These are phyloP conservation scores for Tetrahymena thermophila DNA, from an alignment of 73 alveolate species.

Conservation along the genomic window DNA sequence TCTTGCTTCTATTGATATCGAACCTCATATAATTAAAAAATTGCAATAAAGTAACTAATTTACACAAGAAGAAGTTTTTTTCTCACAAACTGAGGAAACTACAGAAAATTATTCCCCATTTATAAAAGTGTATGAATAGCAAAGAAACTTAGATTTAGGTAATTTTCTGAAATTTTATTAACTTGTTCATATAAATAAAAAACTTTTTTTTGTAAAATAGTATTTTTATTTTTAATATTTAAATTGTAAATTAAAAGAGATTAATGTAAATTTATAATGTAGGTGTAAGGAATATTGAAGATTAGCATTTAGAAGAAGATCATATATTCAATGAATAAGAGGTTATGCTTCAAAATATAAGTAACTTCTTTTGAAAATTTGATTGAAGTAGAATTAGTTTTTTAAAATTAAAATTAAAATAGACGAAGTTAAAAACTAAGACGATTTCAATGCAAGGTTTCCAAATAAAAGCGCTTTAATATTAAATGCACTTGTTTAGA, in stretches of 20 bases:
- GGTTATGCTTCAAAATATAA: not conserved
- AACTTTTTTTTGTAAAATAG: no score
- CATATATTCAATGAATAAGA: not conserved
- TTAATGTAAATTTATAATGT: not conserved
- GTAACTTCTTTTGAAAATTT: not conserved
- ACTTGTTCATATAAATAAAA: no score
- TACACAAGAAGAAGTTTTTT: not conserved
- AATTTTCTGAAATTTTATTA: not conserved
- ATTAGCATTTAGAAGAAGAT: not conserved
- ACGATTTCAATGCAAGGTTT: not conserved
- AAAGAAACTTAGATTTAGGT: not conserved
- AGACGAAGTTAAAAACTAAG: not conserved
- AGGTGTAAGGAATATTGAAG: not conserved
- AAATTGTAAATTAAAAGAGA: not conserved
- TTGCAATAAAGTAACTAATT: not conserved
- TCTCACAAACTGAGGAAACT: not conserved
- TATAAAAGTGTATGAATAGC: not conserved
- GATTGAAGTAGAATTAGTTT: not conserved
- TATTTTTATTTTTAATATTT: not conserved
- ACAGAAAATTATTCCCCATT: not conserved
- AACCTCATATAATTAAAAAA: not conserved
- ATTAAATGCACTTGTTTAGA: not conserved
- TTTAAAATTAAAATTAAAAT: not conserved
- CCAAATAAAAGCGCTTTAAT: not conserved
- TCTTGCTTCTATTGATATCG: not conserved